phyloP scores from a whole-genome alignment of 306 rosid genomes.

The Cucurbita pepo region DNA sequence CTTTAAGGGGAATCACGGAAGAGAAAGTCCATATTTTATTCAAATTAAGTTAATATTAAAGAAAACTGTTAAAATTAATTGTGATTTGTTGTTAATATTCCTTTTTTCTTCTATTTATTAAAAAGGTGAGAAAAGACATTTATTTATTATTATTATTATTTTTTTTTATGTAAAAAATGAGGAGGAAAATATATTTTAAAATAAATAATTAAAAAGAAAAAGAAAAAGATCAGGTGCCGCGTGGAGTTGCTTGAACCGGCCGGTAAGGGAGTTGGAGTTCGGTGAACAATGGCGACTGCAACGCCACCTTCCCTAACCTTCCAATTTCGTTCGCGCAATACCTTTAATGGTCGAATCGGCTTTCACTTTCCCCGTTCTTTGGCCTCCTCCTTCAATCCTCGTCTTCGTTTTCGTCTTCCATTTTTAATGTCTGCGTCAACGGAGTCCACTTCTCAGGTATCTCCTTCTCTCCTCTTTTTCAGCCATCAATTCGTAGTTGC shows the following conservation, averaged over 20 bases:
- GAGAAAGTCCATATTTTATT: too few relatives aligned
- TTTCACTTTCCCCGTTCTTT: constrained; percentile 19
- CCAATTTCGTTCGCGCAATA: constrained; percentile 5
- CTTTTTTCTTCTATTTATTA: too few relatives aligned
- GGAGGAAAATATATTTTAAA: too few relatives aligned
- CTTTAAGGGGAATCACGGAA: too few relatives aligned
- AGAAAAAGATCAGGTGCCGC: not conserved
- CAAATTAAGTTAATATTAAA: too few relatives aligned
- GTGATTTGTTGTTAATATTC: too few relatives aligned
- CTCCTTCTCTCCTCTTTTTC: not conserved
- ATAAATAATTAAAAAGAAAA: too few relatives aligned
- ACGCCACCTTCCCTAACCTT: not conserved
- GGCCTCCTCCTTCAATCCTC: constrained; percentile 11
- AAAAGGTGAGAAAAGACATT: too few relatives aligned
- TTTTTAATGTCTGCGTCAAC: constrained; percentile 63
- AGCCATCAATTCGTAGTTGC: not conserved
- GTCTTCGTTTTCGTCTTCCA: constrained; percentile 22
- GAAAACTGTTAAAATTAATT: too few relatives aligned
- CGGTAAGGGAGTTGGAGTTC: not conserved
- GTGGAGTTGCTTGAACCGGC: not conserved
- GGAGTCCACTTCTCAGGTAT: constrained; percentile 51
- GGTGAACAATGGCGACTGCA: constrained; percentile 1
- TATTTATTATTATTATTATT: too few relatives aligned
- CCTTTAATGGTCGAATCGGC: constrained; percentile 21
- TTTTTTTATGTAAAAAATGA: too few relatives aligned